A percentile compares a stretch with the other conserved stretches of the same genome.
These are phyloP conservation scores for Cystobasidium ongulense DNA, from an alignment of 768 basidiomycete species.

Conservation along the genomic window DNA sequence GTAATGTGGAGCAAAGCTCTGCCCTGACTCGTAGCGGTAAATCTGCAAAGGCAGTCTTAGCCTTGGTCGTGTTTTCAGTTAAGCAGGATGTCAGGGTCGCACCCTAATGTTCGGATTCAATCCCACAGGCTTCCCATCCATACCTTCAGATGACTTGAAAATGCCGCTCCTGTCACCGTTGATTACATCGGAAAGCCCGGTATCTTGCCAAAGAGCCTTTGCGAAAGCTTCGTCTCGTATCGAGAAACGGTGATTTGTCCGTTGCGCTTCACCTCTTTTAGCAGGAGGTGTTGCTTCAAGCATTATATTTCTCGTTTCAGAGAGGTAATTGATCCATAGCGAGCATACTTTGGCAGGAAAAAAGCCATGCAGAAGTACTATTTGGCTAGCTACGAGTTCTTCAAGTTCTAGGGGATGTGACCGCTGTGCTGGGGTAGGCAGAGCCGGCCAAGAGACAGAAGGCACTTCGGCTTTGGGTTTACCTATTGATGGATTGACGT, in stretches of 20 bases:
- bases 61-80: background rate
- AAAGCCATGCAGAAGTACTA: slow-evolving; percentile 23
- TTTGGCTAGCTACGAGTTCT: background rate
- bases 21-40: slow-evolving; percentile 43
- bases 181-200: slow-evolving; percentile 20
- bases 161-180: background rate
- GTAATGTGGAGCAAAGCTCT: slow-evolving; percentile 54
- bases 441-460: slow-evolving; percentile 18
- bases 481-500: background rate
- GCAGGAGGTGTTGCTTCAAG: slow-evolving; percentile 56
- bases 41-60: background rate
- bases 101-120: slow-evolving; percentile 66
- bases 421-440: slow-evolving; percentile 16
- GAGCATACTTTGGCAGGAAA: slow-evolving; percentile 28
- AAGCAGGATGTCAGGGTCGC: slow-evolving; percentile 51
- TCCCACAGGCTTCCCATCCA: slow-evolving; percentile 41
- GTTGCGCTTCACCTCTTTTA: slow-evolving; percentile 63
- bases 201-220: slow-evolving; percentile 46
- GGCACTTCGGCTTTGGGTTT: background rate
- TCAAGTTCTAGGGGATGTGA: slow-evolving; percentile 19
- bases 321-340: slow-evolving; percentile 18
- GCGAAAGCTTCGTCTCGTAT: slow-evolving; percentile 58
- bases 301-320: background rate
- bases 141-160: slow-evolving; percentile 4
- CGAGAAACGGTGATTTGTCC: slow-evolving; percentile 62